Evolutionary conservation across 2,329 filamentous ascomycete species (phyloP).

Genomic region (Dothistroma septosporum): DNA sequence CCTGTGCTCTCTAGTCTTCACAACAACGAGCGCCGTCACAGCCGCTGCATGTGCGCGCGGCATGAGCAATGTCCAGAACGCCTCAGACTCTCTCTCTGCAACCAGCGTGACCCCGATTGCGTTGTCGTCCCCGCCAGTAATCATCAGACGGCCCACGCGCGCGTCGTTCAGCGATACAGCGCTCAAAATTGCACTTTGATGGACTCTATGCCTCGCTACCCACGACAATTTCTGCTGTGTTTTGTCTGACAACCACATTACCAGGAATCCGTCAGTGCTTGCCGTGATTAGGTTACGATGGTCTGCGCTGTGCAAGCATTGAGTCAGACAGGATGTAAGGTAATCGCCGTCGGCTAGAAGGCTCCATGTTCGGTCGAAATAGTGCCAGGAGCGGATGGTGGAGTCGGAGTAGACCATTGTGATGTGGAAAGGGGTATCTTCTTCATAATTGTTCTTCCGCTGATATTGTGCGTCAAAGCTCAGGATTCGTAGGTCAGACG

Average conservation of each 20-base stretch:
- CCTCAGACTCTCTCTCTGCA: not conserved
- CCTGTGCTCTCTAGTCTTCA: conserved; percentile 20
- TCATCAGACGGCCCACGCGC: conserved; percentile 44
- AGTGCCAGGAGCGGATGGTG: conserved; percentile 54
- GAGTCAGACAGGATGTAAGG: conserved; percentile 63
- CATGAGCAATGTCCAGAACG: conserved; percentile 41
- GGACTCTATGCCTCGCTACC: conserved; percentile 50
- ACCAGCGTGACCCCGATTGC: conserved; percentile 60
- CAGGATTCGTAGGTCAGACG: conserved; percentile 72
- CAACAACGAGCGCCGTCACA: conserved; percentile 54
- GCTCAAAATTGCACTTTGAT: conserved; percentile 76
- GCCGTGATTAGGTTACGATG: conserved; percentile 61
- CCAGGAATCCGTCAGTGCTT: conserved; percentile 76
- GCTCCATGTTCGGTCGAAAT: conserved; percentile 31
- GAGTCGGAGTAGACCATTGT: conserved; percentile 82
- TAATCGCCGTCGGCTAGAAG: conserved; percentile 41
- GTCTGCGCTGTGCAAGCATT: conserved; percentile 44
- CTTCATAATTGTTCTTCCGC: conserved; percentile 16
- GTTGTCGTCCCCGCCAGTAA: conserved; percentile 87
- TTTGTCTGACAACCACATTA: conserved; percentile 48
- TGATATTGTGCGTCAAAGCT: conserved; percentile 60
- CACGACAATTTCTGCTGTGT: conserved; percentile 29
- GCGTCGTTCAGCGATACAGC: conserved; percentile 30
- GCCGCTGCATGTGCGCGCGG: conserved; percentile 66
- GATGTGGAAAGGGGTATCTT: conserved; percentile 50